Conservation (phyloP, 2,329 filamentous ascomycete species). For the Lecanoromycetidae sp. region DNA sequence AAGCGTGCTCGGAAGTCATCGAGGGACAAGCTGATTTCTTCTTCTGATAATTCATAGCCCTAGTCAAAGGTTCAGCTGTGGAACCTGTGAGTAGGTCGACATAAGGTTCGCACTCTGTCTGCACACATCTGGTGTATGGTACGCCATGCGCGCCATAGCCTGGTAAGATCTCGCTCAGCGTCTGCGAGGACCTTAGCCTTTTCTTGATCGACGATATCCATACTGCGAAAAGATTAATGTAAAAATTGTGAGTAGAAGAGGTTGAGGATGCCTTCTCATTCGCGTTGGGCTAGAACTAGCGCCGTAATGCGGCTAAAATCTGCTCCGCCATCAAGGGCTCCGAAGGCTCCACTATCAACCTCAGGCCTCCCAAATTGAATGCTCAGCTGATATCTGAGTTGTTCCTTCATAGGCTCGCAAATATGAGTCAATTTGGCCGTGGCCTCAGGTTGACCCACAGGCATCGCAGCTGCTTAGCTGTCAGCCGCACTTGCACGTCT, state of each 20-base stretch:
- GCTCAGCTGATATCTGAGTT: too few relatives aligned
- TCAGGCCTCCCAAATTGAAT: too few relatives aligned
- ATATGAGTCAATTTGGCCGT: too few relatives aligned
- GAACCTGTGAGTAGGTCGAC: not conserved
- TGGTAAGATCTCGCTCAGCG: slow-evolving; percentile 37
- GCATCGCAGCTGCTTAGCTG: too few relatives aligned
- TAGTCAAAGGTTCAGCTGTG: too few relatives aligned
- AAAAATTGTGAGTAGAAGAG: not conserved
- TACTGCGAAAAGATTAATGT: not conserved
- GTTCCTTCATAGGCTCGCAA: not conserved
- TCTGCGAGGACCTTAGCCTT: slow-evolving; percentile 17
- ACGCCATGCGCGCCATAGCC: slow-evolving; percentile 86
- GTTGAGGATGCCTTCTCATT: not conserved
- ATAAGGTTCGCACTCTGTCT: slow-evolving; percentile 53
- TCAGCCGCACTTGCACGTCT: too few relatives aligned
- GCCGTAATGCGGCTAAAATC: too few relatives aligned
- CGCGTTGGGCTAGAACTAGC: not conserved
- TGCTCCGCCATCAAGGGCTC: too few relatives aligned
- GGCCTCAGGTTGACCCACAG: too few relatives aligned
- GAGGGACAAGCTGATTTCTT: slow-evolving; percentile 76
- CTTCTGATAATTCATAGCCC: slow-evolving; percentile 87
- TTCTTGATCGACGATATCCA: slow-evolving; percentile 18
- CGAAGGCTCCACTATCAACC: too few relatives aligned
- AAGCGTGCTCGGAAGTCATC: slow-evolving; percentile 68
- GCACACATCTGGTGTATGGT: slow-evolving; percentile 91